These are phyloP conservation scores for Coemansia sp. DNA, from an alignment of 192 early-diverging fungal species.

Conservation along the genomic window DNA sequence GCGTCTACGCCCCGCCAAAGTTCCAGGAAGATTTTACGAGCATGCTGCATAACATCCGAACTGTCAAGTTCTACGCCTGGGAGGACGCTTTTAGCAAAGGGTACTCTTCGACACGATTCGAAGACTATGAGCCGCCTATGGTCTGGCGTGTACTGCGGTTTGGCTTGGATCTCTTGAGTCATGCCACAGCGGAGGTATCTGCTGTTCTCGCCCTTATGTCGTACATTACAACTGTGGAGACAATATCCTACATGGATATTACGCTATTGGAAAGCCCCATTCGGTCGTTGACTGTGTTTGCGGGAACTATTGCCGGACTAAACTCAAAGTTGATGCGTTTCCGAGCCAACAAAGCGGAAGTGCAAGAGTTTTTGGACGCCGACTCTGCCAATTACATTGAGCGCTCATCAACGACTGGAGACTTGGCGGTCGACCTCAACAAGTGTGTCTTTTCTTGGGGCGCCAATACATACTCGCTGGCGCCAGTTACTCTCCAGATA, in stretches of 20 bases:
- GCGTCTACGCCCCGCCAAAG: neutral
- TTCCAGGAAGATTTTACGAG: constrained; percentile 5
- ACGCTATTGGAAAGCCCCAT: constrained; percentile 27
- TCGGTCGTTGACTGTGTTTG: constrained; percentile 23
- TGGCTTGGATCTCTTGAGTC: constrained; percentile 25
- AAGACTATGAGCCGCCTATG: constrained; percentile 14
- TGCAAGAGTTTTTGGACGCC: constrained; percentile 14
- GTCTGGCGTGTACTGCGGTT: constrained; percentile 25
- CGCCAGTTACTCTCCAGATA: constrained; percentile 62
- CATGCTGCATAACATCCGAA: constrained; percentile 58
- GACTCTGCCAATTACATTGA: neutral
- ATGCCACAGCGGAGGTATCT: constrained; percentile 57
- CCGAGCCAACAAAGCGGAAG: constrained; percentile 1
- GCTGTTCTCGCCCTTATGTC: constrained; percentile 61
- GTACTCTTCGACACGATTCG: no score
- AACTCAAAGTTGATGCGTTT: neutral
- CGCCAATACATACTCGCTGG: constrained; percentile 56
- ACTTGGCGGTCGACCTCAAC: constrained; percentile 16
- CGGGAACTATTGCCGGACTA: neutral
- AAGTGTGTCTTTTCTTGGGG: constrained; percentile 39
- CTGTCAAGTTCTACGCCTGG: constrained; percentile 73
- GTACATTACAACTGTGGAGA: constrained; percentile 44
- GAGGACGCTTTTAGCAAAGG: constrained; percentile 26
- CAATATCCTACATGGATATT: constrained; percentile 20
- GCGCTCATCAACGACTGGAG: neutral